phyloP scores from a whole-genome alignment of 2,329 filamentous ascomycete species.

The Eurotiales sp. region DNA sequence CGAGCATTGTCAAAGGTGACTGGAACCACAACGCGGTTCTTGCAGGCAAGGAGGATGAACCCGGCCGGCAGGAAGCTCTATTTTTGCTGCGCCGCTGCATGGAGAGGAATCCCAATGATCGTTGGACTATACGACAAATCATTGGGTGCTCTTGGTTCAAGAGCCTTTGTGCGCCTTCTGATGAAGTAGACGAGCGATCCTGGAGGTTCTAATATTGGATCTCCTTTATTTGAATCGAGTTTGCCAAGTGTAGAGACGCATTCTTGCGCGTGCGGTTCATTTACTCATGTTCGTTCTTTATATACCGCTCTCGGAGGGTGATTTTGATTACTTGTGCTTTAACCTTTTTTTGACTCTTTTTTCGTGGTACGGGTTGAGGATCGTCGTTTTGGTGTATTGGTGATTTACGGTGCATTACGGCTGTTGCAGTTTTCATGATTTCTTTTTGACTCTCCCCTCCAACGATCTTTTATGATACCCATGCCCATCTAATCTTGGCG shows the following conservation, averaged over 20 bases:
- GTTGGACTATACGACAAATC: constrained; percentile 57
- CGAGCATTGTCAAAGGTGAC: constrained; percentile 57
- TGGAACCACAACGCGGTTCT: constrained; percentile 55
- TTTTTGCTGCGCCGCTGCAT: constrained; percentile 60
- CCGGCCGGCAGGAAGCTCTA: constrained; percentile 44
- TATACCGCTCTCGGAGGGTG: no score
- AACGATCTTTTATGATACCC: constrained; percentile 11
- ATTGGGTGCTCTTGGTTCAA: constrained; percentile 55
- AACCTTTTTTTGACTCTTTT: neutral
- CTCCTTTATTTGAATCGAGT: neutral
- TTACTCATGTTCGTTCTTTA: neutral
- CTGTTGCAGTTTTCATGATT: constrained; percentile 1
- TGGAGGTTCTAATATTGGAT: constrained; percentile 32
- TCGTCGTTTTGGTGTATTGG: constrained; percentile 5
- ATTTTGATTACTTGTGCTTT: no score
- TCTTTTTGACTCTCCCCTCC: constrained; percentile 1
- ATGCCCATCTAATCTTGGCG: neutral
- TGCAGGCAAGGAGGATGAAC: constrained; percentile 33
- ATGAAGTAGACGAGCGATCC: constrained; percentile 28
- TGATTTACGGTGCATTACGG: constrained; percentile 6
- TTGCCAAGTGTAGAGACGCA: neutral
- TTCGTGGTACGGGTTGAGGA: constrained; percentile 4
- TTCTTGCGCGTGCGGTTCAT: neutral
- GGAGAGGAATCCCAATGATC: constrained; percentile 50
- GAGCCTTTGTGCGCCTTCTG: constrained; percentile 31